A percentile compares a stretch with the other conserved stretches of the same genome.
Evolutionary conservation across 73 alveolate genomes (phyloP).

Genomic region (Breviolum minutum): DNA sequence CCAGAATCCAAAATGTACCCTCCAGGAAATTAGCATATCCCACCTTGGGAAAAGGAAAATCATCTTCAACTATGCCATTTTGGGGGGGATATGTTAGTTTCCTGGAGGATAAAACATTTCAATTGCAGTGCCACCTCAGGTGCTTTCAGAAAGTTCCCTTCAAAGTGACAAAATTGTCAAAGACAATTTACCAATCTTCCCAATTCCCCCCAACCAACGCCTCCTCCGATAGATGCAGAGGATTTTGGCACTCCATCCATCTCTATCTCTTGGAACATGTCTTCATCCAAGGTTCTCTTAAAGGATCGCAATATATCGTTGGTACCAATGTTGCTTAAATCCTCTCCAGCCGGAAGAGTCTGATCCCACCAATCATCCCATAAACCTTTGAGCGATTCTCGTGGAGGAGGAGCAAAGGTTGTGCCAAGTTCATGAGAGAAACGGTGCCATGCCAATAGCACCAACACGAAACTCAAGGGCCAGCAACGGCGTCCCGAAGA

Average conservation of each 20-base stretch:
- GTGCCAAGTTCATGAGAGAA: no score
- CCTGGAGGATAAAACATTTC: no score
- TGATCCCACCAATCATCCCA: constrained; percentile 62
- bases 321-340: constrained; percentile 24
- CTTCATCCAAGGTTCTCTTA: constrained; percentile 43
- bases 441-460: no score
- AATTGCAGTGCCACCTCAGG: no score
- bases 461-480: no score
- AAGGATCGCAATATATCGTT: constrained; percentile 34
- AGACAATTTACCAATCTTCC: background rate
- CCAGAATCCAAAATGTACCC: no score
- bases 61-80: no score
- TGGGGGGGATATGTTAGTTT: no score
- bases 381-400: background rate
- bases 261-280: constrained; percentile 10
- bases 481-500: no score
- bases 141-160: no score
- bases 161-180: background rate
- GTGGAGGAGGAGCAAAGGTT: background rate
- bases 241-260: constrained; percentile 10
- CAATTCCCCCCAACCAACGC: background rate
- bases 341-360: constrained; percentile 26
- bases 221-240: background rate
- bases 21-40: no score
- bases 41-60: no score